A percentile compares a stretch with the other conserved stretches of the same genome.
Evolutionary conservation across 352 stramenopile species (phyloP).

Genomic region (Thalassiosira ordinaria): DNA sequence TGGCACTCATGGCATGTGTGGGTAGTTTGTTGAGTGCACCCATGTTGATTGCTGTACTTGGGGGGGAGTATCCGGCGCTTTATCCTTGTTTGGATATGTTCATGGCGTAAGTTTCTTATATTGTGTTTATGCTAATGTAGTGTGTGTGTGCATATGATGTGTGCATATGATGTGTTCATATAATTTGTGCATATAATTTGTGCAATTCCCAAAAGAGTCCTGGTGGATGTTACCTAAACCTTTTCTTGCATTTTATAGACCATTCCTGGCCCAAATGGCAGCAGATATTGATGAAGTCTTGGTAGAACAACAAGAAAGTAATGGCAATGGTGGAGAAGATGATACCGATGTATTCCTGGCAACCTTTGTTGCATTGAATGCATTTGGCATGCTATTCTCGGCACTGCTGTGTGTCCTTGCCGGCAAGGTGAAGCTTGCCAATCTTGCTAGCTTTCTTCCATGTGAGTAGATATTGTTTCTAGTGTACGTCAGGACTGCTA

Average conservation of each 20-base stretch:
- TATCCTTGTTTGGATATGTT: constrained; percentile 79
- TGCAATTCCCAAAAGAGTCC: too few species aligned
- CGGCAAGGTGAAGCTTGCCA: constrained; percentile 70
- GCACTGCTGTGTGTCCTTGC: constrained; percentile 61
- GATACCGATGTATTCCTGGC: constrained; percentile 63
- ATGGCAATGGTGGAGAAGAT: constrained; percentile 9
- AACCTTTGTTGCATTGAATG: constrained; percentile 69
- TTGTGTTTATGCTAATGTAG: too few species aligned
- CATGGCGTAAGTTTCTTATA: too few species aligned
- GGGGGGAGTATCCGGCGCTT: constrained; percentile 59
- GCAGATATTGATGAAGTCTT: constrained; percentile 63
- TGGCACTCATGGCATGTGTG: constrained; percentile 62
- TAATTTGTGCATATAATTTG: too few species aligned
- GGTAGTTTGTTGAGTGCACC: constrained; percentile 60
- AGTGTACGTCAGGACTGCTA: too few species aligned
- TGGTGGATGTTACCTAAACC: too few species aligned
- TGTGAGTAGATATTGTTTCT: too few species aligned
- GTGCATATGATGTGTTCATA: too few species aligned
- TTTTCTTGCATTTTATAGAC: too few species aligned
- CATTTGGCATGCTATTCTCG: constrained; percentile 61
- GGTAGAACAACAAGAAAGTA: constrained; percentile 7
- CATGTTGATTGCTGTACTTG: constrained; percentile 53
- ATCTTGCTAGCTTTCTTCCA: constrained; percentile 71
- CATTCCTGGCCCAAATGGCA: constrained; percentile 75
- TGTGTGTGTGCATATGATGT: too few species aligned